Percentiles rank a stretch among this genome's conserved stretches.
These are phyloP conservation scores for Rheum nobile DNA, from an alignment of 148 eudicot species.

Conservation along the genomic window DNA sequence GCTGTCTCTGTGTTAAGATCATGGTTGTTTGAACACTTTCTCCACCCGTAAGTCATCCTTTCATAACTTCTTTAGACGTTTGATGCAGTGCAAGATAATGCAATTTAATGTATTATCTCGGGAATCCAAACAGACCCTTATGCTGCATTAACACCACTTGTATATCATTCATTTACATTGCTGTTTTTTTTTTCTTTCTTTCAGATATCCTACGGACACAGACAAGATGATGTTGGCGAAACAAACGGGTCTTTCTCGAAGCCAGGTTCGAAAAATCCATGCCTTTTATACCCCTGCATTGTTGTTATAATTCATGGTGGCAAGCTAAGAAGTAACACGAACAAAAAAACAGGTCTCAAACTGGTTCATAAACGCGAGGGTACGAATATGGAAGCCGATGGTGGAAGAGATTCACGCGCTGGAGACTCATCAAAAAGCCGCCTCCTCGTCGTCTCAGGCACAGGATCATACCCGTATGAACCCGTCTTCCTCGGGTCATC, in stretches of 20 bases:
- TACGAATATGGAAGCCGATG: slow-evolving; percentile 75
- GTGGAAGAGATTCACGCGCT: slow-evolving; percentile 33
- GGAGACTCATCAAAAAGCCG: background rate
- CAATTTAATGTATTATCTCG: too few relatives aligned
- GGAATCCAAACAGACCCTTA: too few relatives aligned
- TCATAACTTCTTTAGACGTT: too few relatives aligned
- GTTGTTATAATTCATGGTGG: background rate
- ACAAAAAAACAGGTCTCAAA: slow-evolving; percentile 46
- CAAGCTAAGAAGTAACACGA: background rate
- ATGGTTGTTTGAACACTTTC: slow-evolving; percentile 78
- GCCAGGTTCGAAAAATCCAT: slow-evolving; percentile 34
- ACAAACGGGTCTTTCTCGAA: slow-evolving; percentile 65
- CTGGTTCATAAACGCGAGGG: slow-evolving; percentile 81
- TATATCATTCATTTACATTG: too few relatives aligned
- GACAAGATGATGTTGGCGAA: slow-evolving; percentile 66
- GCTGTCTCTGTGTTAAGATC: slow-evolving; percentile 61
- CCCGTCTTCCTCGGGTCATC: slow-evolving; percentile 1
- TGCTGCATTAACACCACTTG: too few relatives aligned
- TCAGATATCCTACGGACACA: slow-evolving; percentile 64
- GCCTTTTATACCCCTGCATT: background rate
- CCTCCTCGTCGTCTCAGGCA: background rate
- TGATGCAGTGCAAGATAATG: too few relatives aligned
- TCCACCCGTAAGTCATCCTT: slow-evolving; percentile 49
- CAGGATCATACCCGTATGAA: background rate
- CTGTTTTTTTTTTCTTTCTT: too few relatives aligned